phyloP scores from a whole-genome alignment of 805 yeast genomes.

The Grigorovia transvaalensis region DNA sequence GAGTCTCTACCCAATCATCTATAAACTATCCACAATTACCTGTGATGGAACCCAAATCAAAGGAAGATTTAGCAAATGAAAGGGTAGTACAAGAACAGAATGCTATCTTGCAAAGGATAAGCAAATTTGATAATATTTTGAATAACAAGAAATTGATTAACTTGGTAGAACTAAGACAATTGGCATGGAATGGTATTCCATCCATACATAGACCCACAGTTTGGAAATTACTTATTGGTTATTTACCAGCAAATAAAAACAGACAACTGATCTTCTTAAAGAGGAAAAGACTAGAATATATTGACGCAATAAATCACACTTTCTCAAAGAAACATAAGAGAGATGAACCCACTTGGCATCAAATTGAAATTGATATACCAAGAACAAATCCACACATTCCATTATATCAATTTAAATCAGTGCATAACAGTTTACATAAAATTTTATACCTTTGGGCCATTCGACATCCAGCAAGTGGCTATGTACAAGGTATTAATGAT shows the following conservation, averaged over 20 bases:
- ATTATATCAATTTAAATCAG: conserved; percentile 55
- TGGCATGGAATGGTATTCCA: conserved; percentile 95
- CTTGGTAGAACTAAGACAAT: conserved; percentile 56
- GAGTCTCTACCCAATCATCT: conserved; percentile 9
- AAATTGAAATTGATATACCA: conserved; percentile 87
- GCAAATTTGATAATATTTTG: conserved; percentile 56
- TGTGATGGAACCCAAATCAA: conserved; percentile 11
- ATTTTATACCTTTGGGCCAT: conserved; percentile 89
- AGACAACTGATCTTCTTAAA: conserved; percentile 60
- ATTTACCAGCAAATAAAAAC: conserved; percentile 74
- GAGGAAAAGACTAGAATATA: conserved; percentile 78
- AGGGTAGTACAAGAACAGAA: conserved; percentile 37
- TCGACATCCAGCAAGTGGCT: conserved; percentile 95
- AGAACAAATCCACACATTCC: conserved; percentile 82
- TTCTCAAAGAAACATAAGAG: conserved; percentile 41
- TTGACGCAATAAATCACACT: conserved; percentile 62
- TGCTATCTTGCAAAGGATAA: conserved; percentile 50
- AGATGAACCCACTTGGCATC: conserved; percentile 86
- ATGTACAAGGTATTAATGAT: conserved; percentile 96
- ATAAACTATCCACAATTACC: conserved; percentile 25
- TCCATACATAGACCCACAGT: conserved; percentile 64
- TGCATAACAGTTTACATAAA: conserved; percentile 71
- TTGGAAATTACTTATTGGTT: conserved; percentile 88
- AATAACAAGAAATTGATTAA: conserved; percentile 46
- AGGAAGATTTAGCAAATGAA: conserved; percentile 23